Evolutionary conservation across 2,329 filamentous ascomycete species (phyloP), one percentile per base, ranked within the genome.

Genomic region (Monilinia polystroma): DNA sequence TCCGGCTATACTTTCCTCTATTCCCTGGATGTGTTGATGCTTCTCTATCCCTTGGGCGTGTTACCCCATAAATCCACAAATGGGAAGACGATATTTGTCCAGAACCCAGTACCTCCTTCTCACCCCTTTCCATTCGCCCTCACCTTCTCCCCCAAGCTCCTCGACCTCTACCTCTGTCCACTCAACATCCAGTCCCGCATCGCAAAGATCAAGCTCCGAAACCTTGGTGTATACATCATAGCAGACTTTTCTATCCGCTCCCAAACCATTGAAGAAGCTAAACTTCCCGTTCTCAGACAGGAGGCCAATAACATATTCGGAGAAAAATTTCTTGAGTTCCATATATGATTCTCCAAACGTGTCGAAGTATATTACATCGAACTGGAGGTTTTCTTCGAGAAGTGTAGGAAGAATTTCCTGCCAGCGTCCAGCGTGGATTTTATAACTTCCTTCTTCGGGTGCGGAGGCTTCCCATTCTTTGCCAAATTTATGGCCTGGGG

Each of bases 181-280:
- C 63, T 93, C 90, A 1, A 94, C 87, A 74, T 98, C 94, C 72
- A 97, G 85, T 0, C 93, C 93, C 12, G 92, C 92, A 72, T 98
- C 93, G 69, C 90, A 87, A 29, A 96, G 82, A 78, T 98, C 93
- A 83, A 97, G 89, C 79, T 98, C 94, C 1, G 92, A 90, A 3
- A 98, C 92, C 77, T 91, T 92, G 64, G 89, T 91, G 79, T 98
- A 98, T 32, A 99, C 93, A 79, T 98, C 95, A 78, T 98, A 98
- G 79, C 92, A 97, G 69, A 98, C 89, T 77, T 89, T 89, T 56
- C 95, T 84, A 79, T 99, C 95, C 3, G 95, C 95, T 0, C 95
- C 95, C 67, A 98, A 87, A 0, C 95, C 93, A 75, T 96, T 93
- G 77, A 96, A 92, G 78, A 94, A 96, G 70, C 93, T 89, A 76